Evolutionary conservation across 768 basidiomycete species (phyloP).

Genomic region (Lentinula guzmanii): DNA sequence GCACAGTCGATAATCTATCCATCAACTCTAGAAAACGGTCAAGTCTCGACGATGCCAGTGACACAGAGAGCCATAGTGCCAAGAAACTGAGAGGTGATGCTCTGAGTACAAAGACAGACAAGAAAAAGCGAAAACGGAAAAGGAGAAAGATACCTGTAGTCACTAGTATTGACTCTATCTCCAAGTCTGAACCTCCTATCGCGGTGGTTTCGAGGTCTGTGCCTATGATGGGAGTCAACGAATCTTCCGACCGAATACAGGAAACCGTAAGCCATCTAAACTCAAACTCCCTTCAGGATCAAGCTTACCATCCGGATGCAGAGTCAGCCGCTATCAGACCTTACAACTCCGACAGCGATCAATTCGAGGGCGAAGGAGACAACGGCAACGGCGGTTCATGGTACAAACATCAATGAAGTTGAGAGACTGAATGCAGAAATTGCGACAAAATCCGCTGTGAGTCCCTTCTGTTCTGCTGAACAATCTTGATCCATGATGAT

Average conservation of each 20-base stretch:
- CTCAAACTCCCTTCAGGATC: background rate
- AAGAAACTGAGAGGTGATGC: background rate
- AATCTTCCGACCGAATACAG: background rate
- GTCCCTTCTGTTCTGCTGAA: background rate
- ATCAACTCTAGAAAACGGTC: background rate
- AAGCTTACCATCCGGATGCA: background rate
- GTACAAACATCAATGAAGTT: background rate
- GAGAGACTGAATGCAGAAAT: background rate
- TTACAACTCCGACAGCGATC: background rate
- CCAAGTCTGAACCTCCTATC: background rate
- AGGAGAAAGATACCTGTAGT: slow-evolving; percentile 2
- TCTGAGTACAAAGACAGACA: background rate
- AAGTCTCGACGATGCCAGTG: background rate
- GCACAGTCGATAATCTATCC: background rate
- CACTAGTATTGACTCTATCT: background rate
- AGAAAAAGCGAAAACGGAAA: slow-evolving; percentile 6
- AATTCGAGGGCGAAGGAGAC: background rate
- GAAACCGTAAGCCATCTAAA: background rate
- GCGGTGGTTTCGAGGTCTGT: background rate
- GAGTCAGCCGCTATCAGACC: background rate
- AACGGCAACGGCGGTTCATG: background rate
- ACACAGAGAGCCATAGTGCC: background rate
- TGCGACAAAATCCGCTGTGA: background rate
- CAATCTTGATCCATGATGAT: background rate
- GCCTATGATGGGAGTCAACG: background rate